Conservation (phyloP, 2,329 filamentous ascomycete species). For the Clonostachys byssicola region DNA sequence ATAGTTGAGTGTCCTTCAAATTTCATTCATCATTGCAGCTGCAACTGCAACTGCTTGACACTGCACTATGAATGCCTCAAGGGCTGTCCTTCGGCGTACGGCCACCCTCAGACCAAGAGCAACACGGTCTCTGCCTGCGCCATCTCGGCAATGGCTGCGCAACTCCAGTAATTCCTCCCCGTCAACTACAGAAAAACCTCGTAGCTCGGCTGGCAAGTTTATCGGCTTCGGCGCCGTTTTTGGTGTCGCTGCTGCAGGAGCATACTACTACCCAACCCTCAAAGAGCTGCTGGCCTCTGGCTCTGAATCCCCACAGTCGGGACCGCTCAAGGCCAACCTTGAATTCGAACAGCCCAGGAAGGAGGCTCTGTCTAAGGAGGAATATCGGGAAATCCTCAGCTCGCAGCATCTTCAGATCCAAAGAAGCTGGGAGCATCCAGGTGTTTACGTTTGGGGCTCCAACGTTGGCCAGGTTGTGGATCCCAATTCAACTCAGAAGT, state of each 20-base stretch:
- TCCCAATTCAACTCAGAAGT: constrained; percentile 71
- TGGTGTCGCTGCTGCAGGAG: constrained; percentile 29
- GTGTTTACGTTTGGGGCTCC: constrained; percentile 90
- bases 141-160: constrained; percentile 21
- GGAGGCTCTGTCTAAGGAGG: constrained; percentile 59
- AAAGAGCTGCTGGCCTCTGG: constrained; percentile 14
- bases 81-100: constrained; percentile 17
- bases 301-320: constrained; percentile 4
- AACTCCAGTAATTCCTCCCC: constrained; percentile 12
- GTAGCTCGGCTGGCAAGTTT: constrained; percentile 17
- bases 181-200: constrained; percentile 7
- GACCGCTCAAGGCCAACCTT: constrained; percentile 42
- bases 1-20: background rate
- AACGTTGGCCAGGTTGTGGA: constrained; percentile 84
- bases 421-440: constrained; percentile 75
- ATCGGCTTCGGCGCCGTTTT: constrained; percentile 25
- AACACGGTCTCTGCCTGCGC: constrained; percentile 10
- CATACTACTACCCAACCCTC: constrained; percentile 30
- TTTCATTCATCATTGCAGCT: background rate
- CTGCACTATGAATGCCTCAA: constrained; percentile 22
- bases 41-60: background rate
- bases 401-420: constrained; percentile 87
- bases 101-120: constrained; percentile 10
- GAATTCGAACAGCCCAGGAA: constrained; percentile 64
- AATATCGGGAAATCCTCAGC: constrained; percentile 72